Base-by-base conservation (phyloP, 495 filamentous ascomycete genomes). In the Daldinia grandis region DNA sequence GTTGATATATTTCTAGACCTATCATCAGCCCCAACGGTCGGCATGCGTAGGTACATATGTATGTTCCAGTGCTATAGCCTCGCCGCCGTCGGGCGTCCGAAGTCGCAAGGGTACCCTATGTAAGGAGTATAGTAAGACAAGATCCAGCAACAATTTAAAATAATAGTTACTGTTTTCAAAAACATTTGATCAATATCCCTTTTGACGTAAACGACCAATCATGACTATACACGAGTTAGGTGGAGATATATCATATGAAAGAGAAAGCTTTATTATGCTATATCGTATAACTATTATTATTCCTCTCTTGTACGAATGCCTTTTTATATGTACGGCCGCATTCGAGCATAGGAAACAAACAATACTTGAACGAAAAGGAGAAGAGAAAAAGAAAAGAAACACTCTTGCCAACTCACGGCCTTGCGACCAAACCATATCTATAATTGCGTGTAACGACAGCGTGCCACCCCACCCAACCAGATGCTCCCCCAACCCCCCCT, bases 391-490 rank as follows among this genome's bases (percentile, higher is more conserved):
- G 38, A 55, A 12, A 10, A 49, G 28, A 42, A 5, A 66, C 35
- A 53, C 7, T 31, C n/a, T 53, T 42, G 35, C 64, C 55, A 28
- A 68, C 60, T 67, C 19, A 28, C 33, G 64, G 69, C 40, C 69
- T 64, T 28, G 69, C 59, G 69, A 44, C 69, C 69, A 57, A 53
- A 53, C 54, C 58, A 47, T 53, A 42, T 64, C 64, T 67, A 67
- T 64, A 67, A 64, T 50, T 37, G 15, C 64, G 64, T 64, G 61
- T 56, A 64, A 72, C 64, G 38, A 50, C 14, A 50, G 27, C 37
- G 49, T 68, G 49, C 64, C 69, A 58, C 69, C 69, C 69, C 55
- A 40, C 55, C 69, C 69, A 72, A 72, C 69, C 69, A 64, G 60
- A 72, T 61, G 49, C 28, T 21, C 24, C 55, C 60, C 69, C 60